These are phyloP conservation scores for Cystobasidium tubakii DNA, from an alignment of 768 basidiomycete genomes.

Conservation along the genomic window DNA sequence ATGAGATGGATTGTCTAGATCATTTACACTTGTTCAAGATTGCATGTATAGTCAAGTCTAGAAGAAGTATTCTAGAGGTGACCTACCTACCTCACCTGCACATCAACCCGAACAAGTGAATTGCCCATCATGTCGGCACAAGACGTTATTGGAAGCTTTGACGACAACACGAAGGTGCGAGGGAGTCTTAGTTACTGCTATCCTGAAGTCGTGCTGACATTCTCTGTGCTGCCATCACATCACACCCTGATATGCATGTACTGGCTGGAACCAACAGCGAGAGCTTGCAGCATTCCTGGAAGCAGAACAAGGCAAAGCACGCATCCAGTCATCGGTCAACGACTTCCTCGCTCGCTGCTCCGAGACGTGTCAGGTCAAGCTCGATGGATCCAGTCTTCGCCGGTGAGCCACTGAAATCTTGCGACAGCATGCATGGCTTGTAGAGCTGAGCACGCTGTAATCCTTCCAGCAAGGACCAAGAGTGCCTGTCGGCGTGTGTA, in stretches of 20 bases:
- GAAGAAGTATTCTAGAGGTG: no score
- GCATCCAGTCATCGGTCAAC: conserved; percentile 27
- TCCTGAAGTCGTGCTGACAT: not conserved
- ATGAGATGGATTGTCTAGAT: no score
- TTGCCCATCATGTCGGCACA: conserved; percentile 11
- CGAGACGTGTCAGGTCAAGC: conserved; percentile 26
- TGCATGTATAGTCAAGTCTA: no score
- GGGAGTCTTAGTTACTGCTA: not conserved
- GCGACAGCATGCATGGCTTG: not conserved
- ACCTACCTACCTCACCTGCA: no score
- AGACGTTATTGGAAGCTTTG: conserved; percentile 25
- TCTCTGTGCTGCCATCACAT: not conserved
- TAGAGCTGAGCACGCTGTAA: not conserved
- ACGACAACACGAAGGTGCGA: conserved; percentile 28
- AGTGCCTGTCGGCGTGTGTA: conserved; percentile 33
- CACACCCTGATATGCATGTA: not conserved
- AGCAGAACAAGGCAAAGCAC: conserved; percentile 26
- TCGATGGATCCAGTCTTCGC: conserved; percentile 16
- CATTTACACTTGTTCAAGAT: no score
- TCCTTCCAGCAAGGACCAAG: conserved; percentile 30
- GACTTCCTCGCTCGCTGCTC: conserved; percentile 26
- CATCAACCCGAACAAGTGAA: no score
- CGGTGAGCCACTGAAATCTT: not conserved
- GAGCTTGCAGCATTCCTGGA: conserved; percentile 31
- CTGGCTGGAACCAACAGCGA: not conserved